phyloP scores from a whole-genome alignment of 139 green algal genomes.

The Desmodesmus armatus region DNA sequence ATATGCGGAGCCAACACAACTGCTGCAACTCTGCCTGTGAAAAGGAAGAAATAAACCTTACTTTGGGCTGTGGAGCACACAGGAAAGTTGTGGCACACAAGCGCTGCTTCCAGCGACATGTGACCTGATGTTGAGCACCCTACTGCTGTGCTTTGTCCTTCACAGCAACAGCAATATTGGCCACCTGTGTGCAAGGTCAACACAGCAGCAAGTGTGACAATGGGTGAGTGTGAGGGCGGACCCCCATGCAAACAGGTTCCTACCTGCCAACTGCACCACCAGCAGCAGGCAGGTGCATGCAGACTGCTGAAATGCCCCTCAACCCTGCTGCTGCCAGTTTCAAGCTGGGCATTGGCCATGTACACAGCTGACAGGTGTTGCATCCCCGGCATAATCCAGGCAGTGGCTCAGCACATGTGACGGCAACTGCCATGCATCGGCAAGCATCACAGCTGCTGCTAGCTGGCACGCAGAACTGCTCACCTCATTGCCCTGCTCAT shows the following conservation, averaged over 20 bases:
- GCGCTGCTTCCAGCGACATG: no score
- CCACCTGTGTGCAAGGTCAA: neutral
- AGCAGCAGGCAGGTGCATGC: neutral
- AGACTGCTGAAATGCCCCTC: no score
- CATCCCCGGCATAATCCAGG: neutral
- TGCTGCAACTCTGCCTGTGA: no score
- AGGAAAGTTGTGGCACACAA: no score
- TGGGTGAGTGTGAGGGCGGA: neutral
- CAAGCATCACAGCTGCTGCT: no score
- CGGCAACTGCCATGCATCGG: no score
- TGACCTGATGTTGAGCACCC: no score
- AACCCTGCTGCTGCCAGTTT: neutral
- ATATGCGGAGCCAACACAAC: no score
- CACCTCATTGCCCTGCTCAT: slow-evolving; percentile 84
- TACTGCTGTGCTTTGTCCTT: slow-evolving; percentile 11
- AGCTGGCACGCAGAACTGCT: neutral
- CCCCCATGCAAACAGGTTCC: neutral
- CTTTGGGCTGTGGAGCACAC: no score
- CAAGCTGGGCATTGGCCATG: neutral
- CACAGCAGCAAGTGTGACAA: neutral
- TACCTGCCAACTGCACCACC: neutral
- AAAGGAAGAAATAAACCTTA: no score
- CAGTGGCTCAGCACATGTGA: no score
- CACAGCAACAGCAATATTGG: slow-evolving; percentile 33
- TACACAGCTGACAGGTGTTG: neutral